These are phyloP conservation scores for Dicorynia guianensis DNA, from an alignment of 306 rosid genomes.

Conservation along the genomic window DNA sequence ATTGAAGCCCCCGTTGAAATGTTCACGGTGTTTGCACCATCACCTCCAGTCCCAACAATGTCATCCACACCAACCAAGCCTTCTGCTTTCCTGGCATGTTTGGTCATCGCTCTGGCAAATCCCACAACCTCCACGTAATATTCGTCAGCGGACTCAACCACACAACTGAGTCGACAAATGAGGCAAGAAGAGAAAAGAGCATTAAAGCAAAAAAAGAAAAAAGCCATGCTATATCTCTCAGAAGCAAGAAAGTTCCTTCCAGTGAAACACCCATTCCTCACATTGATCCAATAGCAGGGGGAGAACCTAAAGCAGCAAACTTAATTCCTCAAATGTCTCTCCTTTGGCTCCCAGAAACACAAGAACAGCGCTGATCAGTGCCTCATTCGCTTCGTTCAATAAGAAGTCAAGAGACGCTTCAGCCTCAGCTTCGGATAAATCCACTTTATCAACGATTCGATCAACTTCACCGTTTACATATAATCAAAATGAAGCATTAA, in stretches of 20 bases:
- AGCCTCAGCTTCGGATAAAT: conserved; percentile 66
- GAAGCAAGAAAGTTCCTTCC: too few species aligned
- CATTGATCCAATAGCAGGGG: not conserved
- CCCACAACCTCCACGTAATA: conserved; percentile 71
- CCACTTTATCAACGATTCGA: conserved; percentile 64
- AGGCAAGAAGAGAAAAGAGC: not conserved
- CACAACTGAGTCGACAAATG: not conserved
- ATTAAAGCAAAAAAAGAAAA: too few species aligned
- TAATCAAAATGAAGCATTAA: conserved; percentile 1
- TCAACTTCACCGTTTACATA: conserved; percentile 42
- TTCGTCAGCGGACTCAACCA: not conserved
- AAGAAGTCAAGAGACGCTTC: conserved; percentile 74
- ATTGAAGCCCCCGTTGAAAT: conserved; percentile 94
- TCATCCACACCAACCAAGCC: conserved; percentile 85
- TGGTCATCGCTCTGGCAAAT: conserved; percentile 87
- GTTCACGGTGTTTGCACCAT: conserved; percentile 93
- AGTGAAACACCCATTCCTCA: not conserved
- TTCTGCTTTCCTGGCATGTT: conserved; percentile 73
- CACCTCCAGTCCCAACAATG: conserved; percentile 98
- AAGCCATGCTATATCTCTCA: too few species aligned
- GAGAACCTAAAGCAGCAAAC: conserved; percentile 14
- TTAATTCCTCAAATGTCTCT: conserved; percentile 89
- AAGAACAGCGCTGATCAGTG: conserved; percentile 86
- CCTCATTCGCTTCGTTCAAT: conserved; percentile 69
- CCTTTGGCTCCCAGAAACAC: conserved; percentile 90